Evolutionary conservation across 164 flowering plant species (phyloP).

Genomic region (Malania oleifera): DNA sequence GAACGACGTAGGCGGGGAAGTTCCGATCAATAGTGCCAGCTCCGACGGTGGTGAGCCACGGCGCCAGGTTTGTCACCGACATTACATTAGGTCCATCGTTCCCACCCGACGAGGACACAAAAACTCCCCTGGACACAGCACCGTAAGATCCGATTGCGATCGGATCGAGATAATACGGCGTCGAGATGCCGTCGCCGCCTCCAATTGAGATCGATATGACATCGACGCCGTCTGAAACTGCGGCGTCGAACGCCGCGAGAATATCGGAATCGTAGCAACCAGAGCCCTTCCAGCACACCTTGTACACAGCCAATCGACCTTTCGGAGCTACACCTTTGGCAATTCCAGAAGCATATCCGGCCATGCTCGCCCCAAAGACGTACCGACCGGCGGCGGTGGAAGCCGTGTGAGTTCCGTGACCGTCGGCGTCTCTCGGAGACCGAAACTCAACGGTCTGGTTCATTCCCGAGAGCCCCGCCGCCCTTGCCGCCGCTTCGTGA

Average conservation of each 20-base stretch:
- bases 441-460: conserved; percentile 59
- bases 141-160: conserved; percentile 78
- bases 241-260: conserved; percentile 78
- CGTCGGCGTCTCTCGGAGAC: conserved; percentile 91
- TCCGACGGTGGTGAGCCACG: conserved; percentile 78
- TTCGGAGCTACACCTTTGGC: conserved; percentile 96
- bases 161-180: conserved; percentile 78
- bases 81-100: conserved; percentile 68
- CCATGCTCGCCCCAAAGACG: conserved; percentile 64
- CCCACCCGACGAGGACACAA: conserved; percentile 75
- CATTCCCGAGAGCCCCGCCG: conserved; percentile 29
- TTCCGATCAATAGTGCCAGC: conserved; percentile 83
- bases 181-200: conserved; percentile 65
- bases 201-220: conserved; percentile 86
- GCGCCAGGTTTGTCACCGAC: conserved; percentile 79
- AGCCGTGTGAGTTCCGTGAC: conserved; percentile 97
- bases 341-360: conserved; percentile 82
- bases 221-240: conserved; percentile 86
- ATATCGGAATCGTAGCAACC: conserved; percentile 95
- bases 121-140: conserved; percentile 55
- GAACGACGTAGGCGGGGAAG: conserved; percentile 58
- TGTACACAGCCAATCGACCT: conserved; percentile 76
- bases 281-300: conserved; percentile 82
- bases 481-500: conserved; percentile 51
- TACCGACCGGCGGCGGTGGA: conserved; percentile 88